Base-by-base conservation (phyloP, 2,329 filamentous ascomycete genomes). In the Stenocarpella maydis region DNA sequence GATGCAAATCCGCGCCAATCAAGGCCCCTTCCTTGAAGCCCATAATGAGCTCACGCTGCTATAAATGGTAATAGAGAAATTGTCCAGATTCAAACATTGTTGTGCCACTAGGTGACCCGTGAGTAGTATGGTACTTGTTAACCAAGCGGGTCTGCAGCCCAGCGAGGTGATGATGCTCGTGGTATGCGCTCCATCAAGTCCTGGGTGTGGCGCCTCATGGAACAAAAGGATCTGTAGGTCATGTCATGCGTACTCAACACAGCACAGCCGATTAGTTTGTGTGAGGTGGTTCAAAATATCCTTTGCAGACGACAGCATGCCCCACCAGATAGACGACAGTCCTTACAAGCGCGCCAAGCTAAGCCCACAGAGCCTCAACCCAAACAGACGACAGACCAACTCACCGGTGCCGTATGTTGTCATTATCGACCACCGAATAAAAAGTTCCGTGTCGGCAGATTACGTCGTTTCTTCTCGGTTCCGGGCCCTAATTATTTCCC, bases 1-100 rank as follows among this genome's bases (percentile, higher is more conserved):
- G 41, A 28, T 47, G 58, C 28, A 10, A 14, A 37, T 8, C 28
- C 31, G 19, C n/a, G 58, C 58, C 43, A n/a, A 49, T 37, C 12
- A 37, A 63, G 43, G 41, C 43, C 49, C 58, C 28, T 63, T 63
- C 34, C 5, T 34, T 19, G 49, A 28, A 63, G 58, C 43, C 58
- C 43, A 19, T 49, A 49, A 37, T 4, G 41, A 28, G 58, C 58
- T 49, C 12, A 21, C 14, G 43, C 58, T 63, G n/a, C 28, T 34
- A 43, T 63, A 26, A 63, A 63, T 63, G 43, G 43, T 63, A 63
- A 63, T 49, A 63, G 58, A 63, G 19, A 63, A 17, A 49, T 26
- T 37, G 58, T 47, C 49, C 58, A 37, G 8, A 63, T 63, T 49
- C 43, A 47, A 49, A 37, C 5, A 4, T 4, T 24, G 58, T 26